Conservation (phyloP, 2,329 filamentous ascomycete genomes). For the Claviceps arundinis region DNA sequence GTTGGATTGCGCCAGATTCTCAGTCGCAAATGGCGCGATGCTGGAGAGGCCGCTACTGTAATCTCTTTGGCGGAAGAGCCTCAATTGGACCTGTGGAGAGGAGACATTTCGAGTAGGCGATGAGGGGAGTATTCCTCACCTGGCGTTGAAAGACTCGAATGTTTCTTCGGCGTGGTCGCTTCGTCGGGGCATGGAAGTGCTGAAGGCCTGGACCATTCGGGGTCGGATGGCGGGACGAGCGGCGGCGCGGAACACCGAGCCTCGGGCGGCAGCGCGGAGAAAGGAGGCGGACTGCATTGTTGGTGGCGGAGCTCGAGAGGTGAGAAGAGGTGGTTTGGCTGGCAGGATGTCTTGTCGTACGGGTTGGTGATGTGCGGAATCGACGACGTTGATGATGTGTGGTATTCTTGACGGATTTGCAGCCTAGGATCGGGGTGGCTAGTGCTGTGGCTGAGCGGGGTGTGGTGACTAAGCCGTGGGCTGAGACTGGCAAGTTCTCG, state of each 20-base stretch:
- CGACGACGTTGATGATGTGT: slow-evolving; percentile 6
- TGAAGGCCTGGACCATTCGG: slow-evolving; percentile 48
- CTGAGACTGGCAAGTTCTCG: slow-evolving; percentile 4
- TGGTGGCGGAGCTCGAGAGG: slow-evolving; percentile 5
- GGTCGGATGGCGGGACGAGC: slow-evolving; percentile 41
- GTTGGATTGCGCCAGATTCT: too few species aligned
- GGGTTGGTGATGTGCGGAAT: slow-evolving; percentile 5
- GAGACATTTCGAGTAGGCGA: not conserved
- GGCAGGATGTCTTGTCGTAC: not conserved
- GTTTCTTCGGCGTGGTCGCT: slow-evolving; percentile 79
- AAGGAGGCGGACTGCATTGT: slow-evolving; percentile 54
- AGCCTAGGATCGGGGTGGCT: slow-evolving; percentile 8
- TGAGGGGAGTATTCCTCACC: slow-evolving; percentile 45
- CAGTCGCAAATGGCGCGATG: too few species aligned
- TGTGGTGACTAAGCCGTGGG: slow-evolving; percentile 20
- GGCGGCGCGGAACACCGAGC: slow-evolving; percentile 52
- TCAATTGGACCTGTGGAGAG: not conserved
- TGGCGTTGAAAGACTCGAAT: slow-evolving; percentile 96
- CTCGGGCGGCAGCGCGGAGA: slow-evolving; percentile 59
- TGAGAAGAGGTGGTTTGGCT: not conserved
- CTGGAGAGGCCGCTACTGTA: not conserved
- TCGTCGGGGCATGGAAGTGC: slow-evolving; percentile 44
- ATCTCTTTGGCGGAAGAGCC: not conserved
- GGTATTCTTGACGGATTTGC: slow-evolving; percentile 16
- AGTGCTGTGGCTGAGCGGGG: slow-evolving; percentile 13